phyloP scores from a whole-genome alignment of 2,329 filamentous ascomycete species.

The Hymenoscyphus repandus region DNA sequence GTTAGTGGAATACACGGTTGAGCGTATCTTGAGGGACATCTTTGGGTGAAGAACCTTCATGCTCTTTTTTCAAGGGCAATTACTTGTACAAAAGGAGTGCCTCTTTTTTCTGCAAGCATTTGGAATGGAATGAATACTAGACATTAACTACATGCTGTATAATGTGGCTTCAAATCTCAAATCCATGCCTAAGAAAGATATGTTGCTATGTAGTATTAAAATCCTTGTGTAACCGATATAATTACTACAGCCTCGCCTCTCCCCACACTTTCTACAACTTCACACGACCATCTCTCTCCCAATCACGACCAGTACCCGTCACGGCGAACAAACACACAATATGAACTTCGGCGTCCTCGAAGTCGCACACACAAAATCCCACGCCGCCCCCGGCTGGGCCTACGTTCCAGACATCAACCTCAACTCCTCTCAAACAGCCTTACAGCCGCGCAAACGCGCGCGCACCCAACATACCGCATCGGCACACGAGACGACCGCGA shows the following conservation, averaged over 20 bases:
- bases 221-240: background rate
- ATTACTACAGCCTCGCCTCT: conserved; percentile 15
- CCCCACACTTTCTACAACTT: background rate
- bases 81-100: conserved; percentile 17
- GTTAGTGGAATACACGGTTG: background rate
- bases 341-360: conserved; percentile 77
- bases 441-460: conserved; percentile 70
- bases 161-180: conserved; percentile 8
- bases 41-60: background rate
- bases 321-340: conserved; percentile 35
- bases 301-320: background rate
- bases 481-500: conserved; percentile 65
- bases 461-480: conserved; percentile 47
- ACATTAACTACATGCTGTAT: conserved; percentile 8
- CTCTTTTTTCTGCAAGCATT: conserved; percentile 15
- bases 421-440: conserved; percentile 48
- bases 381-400: conserved; percentile 79
- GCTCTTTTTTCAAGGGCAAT: background rate
- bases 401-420: conserved; percentile 75
- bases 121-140: conserved; percentile 15
- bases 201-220: background rate
- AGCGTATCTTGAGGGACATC: background rate
- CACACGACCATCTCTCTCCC: conserved; percentile 2
- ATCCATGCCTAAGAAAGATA: background rate
- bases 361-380: conserved; percentile 64